phyloP scores from a whole-genome alignment of 352 stramenopile genomes.

The Phytopythium cucurbitacearum region DNA sequence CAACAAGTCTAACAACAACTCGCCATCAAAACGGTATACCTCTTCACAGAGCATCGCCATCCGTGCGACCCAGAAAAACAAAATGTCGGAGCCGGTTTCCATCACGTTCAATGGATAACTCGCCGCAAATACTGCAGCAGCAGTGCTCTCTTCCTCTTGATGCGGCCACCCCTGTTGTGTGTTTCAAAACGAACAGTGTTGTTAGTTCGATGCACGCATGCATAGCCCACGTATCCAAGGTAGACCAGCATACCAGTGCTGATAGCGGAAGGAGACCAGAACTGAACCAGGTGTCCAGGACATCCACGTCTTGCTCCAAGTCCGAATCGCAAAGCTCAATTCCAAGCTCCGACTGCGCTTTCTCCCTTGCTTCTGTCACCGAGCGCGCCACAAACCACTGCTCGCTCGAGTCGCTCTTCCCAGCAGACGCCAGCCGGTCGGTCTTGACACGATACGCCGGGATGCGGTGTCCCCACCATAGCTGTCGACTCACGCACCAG shows the following conservation, averaged over 20 bases:
- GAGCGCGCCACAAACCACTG: slow-evolving; percentile 95
- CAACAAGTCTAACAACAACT: not conserved
- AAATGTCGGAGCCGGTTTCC: slow-evolving; percentile 96
- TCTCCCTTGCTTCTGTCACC: slow-evolving; percentile 86
- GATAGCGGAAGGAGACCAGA: slow-evolving; percentile 95
- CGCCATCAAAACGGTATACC: slow-evolving; percentile 31
- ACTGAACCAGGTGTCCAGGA: slow-evolving; percentile 99
- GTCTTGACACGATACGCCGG: slow-evolving; percentile 92
- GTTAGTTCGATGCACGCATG: slow-evolving; percentile 2
- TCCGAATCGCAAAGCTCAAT: slow-evolving; percentile 65
- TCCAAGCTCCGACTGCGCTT: slow-evolving; percentile 85
- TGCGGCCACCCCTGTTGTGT: slow-evolving; percentile 90
- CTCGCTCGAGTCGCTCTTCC: slow-evolving; percentile 28
- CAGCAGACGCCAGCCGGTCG: slow-evolving; percentile 15
- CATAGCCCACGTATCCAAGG: slow-evolving; percentile 31
- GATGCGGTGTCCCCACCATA: slow-evolving; percentile 99
- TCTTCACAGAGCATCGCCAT: slow-evolving; percentile 99
- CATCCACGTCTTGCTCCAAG: slow-evolving; percentile 96
- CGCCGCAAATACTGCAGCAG: slow-evolving; percentile 19
- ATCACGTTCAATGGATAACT: slow-evolving; percentile 72
- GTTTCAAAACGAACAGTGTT: slow-evolving; percentile 36
- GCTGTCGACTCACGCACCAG: slow-evolving; percentile 98
- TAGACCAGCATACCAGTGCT: slow-evolving; percentile 38
- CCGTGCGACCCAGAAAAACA: slow-evolving; percentile 99
- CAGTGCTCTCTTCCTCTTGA: slow-evolving; percentile 38